Evolutionary conservation across 116 monocot species (phyloP).

Genomic region (Iris pallida): DNA sequence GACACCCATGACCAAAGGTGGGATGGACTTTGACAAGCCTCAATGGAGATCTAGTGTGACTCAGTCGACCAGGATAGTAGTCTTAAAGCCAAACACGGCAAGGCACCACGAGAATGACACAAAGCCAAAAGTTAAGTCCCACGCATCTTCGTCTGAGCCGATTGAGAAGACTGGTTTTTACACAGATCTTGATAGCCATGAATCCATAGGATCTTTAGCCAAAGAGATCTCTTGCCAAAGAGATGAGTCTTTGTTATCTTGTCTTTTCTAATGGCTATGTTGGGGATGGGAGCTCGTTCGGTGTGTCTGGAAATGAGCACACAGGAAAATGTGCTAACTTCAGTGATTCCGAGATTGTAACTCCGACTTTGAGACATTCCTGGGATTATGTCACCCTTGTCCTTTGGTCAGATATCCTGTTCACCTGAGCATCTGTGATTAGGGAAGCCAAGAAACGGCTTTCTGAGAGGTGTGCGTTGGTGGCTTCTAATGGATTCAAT

Average conservation of each 20-base stretch:
- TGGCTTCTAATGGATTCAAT: slow-evolving; percentile 42
- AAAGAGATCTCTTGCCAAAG: slow-evolving; percentile 39
- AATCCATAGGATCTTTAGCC: slow-evolving; percentile 22
- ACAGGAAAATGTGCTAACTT: slow-evolving; percentile 39
- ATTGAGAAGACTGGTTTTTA: slow-evolving; percentile 8
- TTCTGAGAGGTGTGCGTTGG: slow-evolving; percentile 79
- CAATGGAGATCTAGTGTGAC: slow-evolving; percentile 16
- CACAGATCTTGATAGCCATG: slow-evolving; percentile 13
- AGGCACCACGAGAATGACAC: slow-evolving; percentile 21
- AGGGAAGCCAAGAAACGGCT: slow-evolving; percentile 89
- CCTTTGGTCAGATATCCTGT: slow-evolving; percentile 40
- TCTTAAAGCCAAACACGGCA: slow-evolving; percentile 74
- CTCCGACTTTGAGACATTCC: slow-evolving; percentile 54
- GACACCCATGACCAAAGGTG: slow-evolving; percentile 26
- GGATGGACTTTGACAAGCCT: slow-evolving; percentile 14
- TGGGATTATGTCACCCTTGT: slow-evolving; percentile 55
- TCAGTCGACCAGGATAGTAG: slow-evolving; percentile 87
- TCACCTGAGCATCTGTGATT: slow-evolving; percentile 80
- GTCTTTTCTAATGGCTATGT: slow-evolving; percentile 68
- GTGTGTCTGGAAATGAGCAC: slow-evolving; percentile 49
- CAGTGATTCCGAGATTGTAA: slow-evolving; percentile 52
- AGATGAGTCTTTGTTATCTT: slow-evolving; percentile 74
- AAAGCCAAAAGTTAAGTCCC: slow-evolving; percentile 7
- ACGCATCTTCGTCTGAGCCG: slow-evolving; percentile 8
- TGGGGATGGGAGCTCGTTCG: slow-evolving; percentile 85